phyloP scores from a whole-genome alignment of 768 basidiomycete genomes.

The Rhizopogon vesiculosus region DNA sequence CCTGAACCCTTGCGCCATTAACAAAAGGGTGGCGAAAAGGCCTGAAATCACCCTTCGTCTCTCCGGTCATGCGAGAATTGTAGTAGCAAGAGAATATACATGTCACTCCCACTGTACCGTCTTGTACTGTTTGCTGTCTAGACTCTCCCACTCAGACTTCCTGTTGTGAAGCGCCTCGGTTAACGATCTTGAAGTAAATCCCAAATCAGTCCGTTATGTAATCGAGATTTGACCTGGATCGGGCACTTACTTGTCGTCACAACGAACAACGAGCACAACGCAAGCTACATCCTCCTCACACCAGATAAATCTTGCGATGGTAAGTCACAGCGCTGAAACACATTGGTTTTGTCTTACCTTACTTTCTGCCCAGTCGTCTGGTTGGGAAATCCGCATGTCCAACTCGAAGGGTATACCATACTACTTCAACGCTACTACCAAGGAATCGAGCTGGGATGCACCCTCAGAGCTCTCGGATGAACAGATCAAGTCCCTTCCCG shows the following conservation, averaged over 20 bases:
- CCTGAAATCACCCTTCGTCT: constrained; percentile 1
- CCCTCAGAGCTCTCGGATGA: constrained; percentile 61
- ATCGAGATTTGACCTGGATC: neutral
- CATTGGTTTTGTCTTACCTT: neutral
- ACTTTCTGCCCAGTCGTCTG: constrained; percentile 3
- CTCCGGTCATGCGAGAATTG: neutral
- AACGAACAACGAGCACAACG: neutral
- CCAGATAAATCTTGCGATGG: constrained; percentile 12
- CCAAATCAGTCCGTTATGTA: neutral
- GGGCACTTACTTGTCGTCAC: neutral
- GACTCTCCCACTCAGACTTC: neutral
- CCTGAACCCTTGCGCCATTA: constrained; percentile 36
- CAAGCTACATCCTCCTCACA: neutral
- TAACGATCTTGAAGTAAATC: neutral
- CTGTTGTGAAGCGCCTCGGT: neutral
- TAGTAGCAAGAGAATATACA: too few species aligned
- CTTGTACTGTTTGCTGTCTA: too few species aligned
- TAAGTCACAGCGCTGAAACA: constrained; percentile 6
- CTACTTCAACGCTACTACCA: constrained; percentile 75
- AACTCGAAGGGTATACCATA: constrained; percentile 75
- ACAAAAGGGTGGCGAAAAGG: constrained; percentile 51
- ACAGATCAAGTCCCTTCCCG: constrained; percentile 59
- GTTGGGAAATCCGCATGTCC: constrained; percentile 89
- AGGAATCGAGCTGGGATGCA: constrained; percentile 75
- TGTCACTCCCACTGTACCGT: neutral